phyloP scores from a whole-genome alignment of 345 rosid species.

The Nephelium lappaceum region DNA sequence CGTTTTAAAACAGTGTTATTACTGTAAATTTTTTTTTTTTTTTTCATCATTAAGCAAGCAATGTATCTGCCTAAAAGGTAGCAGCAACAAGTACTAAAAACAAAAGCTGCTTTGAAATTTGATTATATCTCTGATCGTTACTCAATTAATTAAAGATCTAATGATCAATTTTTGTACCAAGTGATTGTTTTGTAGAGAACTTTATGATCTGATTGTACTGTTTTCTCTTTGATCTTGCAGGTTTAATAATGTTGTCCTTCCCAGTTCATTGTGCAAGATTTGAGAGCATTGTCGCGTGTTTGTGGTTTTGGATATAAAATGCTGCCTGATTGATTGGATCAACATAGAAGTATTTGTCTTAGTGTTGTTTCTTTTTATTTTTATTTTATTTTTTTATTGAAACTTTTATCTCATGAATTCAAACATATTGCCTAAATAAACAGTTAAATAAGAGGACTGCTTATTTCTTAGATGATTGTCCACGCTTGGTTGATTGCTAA shows the following conservation, averaged over 20 bases:
- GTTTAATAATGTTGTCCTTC: background rate
- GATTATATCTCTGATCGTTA: too few relatives aligned
- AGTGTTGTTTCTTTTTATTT: too few relatives aligned
- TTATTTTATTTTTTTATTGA: too few relatives aligned
- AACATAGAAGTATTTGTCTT: too few relatives aligned
- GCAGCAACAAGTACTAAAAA: too few relatives aligned
- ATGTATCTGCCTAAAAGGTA: too few relatives aligned
- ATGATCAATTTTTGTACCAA: background rate
- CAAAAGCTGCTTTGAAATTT: too few relatives aligned
- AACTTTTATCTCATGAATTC: too few relatives aligned
- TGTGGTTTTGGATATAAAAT: background rate
- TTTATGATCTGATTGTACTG: background rate
- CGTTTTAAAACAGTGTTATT: too few relatives aligned
- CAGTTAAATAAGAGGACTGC: background rate
- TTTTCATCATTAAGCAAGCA: background rate
- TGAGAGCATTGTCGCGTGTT: conserved; percentile 1
- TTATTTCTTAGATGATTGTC: too few relatives aligned
- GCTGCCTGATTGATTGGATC: background rate
- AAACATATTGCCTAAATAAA: background rate
- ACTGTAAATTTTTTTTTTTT: too few relatives aligned
- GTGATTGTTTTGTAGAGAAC: background rate
- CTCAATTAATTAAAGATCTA: background rate
- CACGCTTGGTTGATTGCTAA: too few relatives aligned
- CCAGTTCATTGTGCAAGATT: background rate
- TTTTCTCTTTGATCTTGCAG: background rate